Evolutionary conservation across 176 grass and related monocot species (phyloP).

Genomic region (Oryza punctata): DNA sequence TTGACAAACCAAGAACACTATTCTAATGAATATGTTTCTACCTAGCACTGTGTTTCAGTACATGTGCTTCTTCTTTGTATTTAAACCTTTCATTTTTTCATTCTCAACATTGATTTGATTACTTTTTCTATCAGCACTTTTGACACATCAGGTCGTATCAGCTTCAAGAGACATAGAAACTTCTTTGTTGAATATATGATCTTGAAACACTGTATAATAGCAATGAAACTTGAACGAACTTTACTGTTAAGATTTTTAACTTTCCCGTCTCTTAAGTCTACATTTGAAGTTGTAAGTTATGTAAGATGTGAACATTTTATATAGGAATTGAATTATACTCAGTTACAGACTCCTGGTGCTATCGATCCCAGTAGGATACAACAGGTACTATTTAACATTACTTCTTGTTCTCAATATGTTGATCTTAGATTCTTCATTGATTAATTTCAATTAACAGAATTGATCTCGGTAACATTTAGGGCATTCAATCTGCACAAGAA

Average conservation of each 20-base stretch:
- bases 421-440: constrained; percentile 9
- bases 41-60: background rate
- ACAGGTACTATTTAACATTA: constrained; percentile 58
- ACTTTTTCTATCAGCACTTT: background rate
- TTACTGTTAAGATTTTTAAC: background rate
- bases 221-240: background rate
- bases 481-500: constrained; percentile 76
- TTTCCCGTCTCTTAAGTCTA: constrained; percentile 16
- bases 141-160: background rate
- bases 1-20: constrained; percentile 22
- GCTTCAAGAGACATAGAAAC: constrained; percentile 1
- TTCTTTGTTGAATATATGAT: background rate
- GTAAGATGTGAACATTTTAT: constrained; percentile 24
- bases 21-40: background rate
- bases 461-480: constrained; percentile 49
- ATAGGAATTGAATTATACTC: constrained; percentile 77
- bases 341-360: constrained; percentile 62
- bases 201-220: background rate
- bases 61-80: background rate
- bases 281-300: constrained; percentile 26
- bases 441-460: background rate
- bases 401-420: constrained; percentile 18
- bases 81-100: background rate
- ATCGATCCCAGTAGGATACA: constrained; percentile 73
- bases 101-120: background rate